Evolutionary conservation across 169 alveolate species (phyloP), one percentile per base, ranked within the genome.

Genomic region (Plasmodium falciparum): DNA sequence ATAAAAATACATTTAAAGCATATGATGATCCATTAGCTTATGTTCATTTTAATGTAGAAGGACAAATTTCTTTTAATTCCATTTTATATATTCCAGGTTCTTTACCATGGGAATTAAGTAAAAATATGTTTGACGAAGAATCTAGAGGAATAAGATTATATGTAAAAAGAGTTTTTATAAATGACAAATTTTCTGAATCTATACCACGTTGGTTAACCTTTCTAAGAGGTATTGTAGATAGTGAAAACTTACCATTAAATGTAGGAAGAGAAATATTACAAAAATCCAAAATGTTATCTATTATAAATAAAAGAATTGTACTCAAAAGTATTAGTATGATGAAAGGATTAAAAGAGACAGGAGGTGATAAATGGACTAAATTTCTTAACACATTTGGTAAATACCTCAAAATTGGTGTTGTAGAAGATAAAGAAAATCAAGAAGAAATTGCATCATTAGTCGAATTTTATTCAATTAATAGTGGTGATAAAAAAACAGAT

Each of bases 1-100:
- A 98, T 92, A 97, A 98, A 92, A 95, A 98, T 15, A 96, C 98
- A 24, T 93, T 98, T 15, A 98, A 97, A 93, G 99, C 98, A 70
- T 97, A 97, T 83, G 98, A 97, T 88, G 99, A 97, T 74, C 99
- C 99, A 6, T 93, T 99, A 66, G 96, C 99, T 47, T 97, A 98
- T 95, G 97, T 98, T 8, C 99, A 99, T 93, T 98, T 99, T 96
- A 96, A 97, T 67, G 99, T 99, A 24, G 99, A 99, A 94, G 99
- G 99, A 43, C 99, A 99, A 94, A 97, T 98, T n/a, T 99, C 98
- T 67, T 99, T 98, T 97, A 98, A 98, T 89, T 95, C 99, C 45
- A 91, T 98, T 39, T 93, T 98, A 69, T 98, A 94, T 88, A 96
- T 98, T 12, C 99, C 99, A 5, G 96, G 97, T n/a, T 93, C 97